Percentiles rank a stretch among this genome's conserved stretches.
These are phyloP conservation scores for Tirmania nivea DNA, from an alignment of 495 filamentous ascomycete species.

Conservation along the genomic window DNA sequence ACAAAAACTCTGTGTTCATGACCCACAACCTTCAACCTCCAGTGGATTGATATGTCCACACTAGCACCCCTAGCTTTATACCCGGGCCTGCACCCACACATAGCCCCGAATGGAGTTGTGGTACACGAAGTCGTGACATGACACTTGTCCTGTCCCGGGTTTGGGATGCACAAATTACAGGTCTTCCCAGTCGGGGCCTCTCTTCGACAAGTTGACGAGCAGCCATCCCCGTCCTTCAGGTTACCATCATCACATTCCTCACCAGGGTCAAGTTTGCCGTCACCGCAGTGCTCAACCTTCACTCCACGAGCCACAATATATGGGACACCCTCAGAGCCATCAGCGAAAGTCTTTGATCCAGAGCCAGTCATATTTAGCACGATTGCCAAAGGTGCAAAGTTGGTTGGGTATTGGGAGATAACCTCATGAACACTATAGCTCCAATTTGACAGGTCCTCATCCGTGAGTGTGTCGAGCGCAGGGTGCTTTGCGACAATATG, in stretches of 20 bases:
- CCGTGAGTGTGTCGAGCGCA: conserved; percentile 23
- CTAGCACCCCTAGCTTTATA: conserved; percentile 1
- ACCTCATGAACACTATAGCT: conserved; percentile 29
- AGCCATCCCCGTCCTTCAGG: conserved; percentile 21
- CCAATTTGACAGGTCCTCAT: conserved; percentile 26
- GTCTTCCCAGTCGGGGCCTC: background rate
- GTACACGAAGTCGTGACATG: conserved; percentile 7
- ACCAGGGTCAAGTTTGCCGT: conserved; percentile 21
- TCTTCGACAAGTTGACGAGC: conserved; percentile 24
- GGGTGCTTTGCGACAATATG: conserved; percentile 26
- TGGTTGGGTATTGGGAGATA: conserved; percentile 26
- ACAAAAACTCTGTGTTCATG: conserved; percentile 11
- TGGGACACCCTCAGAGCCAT: conserved; percentile 25
- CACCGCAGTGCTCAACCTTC: conserved; percentile 27
- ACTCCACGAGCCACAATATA: conserved; percentile 31
- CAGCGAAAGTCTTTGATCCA: conserved; percentile 24
- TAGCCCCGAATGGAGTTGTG: conserved; percentile 8
- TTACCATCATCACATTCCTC: conserved; percentile 32
- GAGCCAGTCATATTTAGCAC: conserved; percentile 22
- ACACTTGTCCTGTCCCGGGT: conserved; percentile 5
- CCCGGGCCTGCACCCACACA: conserved; percentile 9
- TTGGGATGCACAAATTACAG: conserved; percentile 3
- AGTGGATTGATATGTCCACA: conserved; percentile 2
- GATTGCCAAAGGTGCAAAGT: conserved; percentile 28
- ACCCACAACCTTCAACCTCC: conserved; percentile 5